phyloP scores from a whole-genome alignment of 805 yeast species.

The Kurtzmaniella cleridarum region DNA sequence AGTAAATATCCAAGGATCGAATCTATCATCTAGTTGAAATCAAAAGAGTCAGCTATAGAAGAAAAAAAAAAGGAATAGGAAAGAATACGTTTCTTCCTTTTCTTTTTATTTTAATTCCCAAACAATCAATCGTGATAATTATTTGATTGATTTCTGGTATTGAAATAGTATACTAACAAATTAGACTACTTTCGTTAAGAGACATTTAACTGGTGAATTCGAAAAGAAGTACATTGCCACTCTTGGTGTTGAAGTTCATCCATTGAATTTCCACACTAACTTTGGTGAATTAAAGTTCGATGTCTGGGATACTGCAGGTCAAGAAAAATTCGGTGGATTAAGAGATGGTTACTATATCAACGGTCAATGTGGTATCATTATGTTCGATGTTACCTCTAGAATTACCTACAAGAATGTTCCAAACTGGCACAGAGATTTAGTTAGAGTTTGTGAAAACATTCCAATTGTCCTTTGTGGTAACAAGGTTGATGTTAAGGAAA shows the following conservation, averaged over 20 bases:
- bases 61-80: no score
- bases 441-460: constrained; percentile 98
- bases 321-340: constrained; percentile 98
- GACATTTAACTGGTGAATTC: constrained; percentile 99
- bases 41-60: no score
- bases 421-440: constrained; percentile 99
- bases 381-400: constrained; percentile 99
- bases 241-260: constrained; percentile 99
- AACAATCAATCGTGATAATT: no score
- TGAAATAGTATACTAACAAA: constrained; percentile 3
- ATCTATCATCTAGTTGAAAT: no score
- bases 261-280: constrained; percentile 96
- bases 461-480: constrained; percentile 99
- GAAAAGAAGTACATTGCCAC: constrained; percentile 99
- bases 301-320: constrained; percentile 99
- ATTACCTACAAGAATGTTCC: constrained; percentile 99
- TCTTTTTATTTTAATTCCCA: no score
- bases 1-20: no score
- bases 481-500: constrained; percentile 99
- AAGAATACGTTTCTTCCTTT: no score
- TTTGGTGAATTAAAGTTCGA: constrained; percentile 98
- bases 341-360: constrained; percentile 99
- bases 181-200: constrained; percentile 97
- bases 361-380: constrained; percentile 99
- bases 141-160: background rate